Base-by-base conservation (phyloP, 345 rosid genomes). In the Dipteronia sinensis region DNA sequence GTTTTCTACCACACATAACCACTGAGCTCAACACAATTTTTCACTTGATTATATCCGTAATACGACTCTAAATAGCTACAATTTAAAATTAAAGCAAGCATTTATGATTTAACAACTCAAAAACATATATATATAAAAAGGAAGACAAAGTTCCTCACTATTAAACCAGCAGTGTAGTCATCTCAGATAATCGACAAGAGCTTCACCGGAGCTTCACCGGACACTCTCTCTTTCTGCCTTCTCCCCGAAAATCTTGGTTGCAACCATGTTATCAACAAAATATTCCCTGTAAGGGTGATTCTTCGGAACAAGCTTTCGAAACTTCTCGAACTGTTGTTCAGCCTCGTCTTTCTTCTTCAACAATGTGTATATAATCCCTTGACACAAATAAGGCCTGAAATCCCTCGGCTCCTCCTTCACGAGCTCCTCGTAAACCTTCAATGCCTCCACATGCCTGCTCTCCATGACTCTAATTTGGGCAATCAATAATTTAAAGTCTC, bases 351-450 rank as follows among this genome's bases (percentile, higher is more conserved):
- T 84, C 94, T 88, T 91, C 87, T 87, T 88, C 85, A 91, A 42
- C 78, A 95, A 72, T 4, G 97, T 83, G 62, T 95, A 93, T 69
- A 95, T 87, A 27, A 95, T 91, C 66, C 98, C 98, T 79, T 92
- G 98, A 69, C 98, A 95, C 42, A 93, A 81, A 69, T 93, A 93
- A 2, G 99, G 98, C 86, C 98, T 88, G 58, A 93, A 95, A 86
- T 95, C 99, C 80, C 89, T 87, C 0, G 99, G 99, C 51, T 95
- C 98, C 82, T 95, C 98, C 75, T 88, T 91, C 79, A 86, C 93
- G 40, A 95, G 86, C 82, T 89, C 93, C 72, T 92, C 90, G 51
- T 95, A 93, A 64, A 92, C 86, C 84, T 84, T 90, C 92, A 95
- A 72, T 9, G 99, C 99, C 59, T 90, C 97, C 1, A 27, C 46